Percentiles rank a stretch among this genome's conserved stretches.
These are phyloP conservation scores for Pholiota conissans DNA, from an alignment of 768 basidiomycete genomes.

Conservation along the genomic window DNA sequence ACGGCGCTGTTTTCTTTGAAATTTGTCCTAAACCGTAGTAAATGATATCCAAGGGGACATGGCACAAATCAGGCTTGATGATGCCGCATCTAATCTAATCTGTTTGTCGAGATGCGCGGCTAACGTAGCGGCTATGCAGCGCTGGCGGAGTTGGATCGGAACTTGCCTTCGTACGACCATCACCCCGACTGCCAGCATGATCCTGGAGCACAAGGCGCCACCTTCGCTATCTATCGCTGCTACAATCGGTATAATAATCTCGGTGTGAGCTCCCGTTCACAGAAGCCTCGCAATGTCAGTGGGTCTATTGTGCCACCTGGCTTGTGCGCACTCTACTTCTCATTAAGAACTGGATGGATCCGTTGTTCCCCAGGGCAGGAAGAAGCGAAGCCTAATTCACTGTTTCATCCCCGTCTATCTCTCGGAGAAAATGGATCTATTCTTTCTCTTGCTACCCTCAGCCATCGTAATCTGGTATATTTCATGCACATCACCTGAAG, in stretches of 20 bases:
- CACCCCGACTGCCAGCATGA: not conserved
- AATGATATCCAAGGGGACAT: no score
- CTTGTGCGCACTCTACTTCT: not conserved
- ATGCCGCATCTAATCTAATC: no score
- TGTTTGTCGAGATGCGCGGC: not conserved
- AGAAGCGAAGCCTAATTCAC: not conserved
- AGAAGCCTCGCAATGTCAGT: no score
- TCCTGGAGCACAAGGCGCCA: not conserved
- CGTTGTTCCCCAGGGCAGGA: not conserved
- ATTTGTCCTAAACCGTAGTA: no score
- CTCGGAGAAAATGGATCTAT: not conserved
- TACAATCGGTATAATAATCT: not conserved
- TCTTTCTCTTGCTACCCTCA: not conserved
- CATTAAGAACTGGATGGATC: not conserved
- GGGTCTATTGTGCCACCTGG: not conserved
- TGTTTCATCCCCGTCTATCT: not conserved
- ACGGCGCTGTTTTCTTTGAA: not conserved
- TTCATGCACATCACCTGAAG: conserved; percentile 1
- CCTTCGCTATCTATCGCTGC: not conserved
- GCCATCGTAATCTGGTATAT: not conserved
- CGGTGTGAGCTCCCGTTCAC: no score
- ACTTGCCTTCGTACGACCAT: not conserved
- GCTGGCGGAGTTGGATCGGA: not conserved
- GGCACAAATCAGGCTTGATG: no score
- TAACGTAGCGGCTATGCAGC: not conserved